Evolutionary conservation across 768 basidiomycete species (phyloP).

Genomic region (Rickenella mellea): DNA sequence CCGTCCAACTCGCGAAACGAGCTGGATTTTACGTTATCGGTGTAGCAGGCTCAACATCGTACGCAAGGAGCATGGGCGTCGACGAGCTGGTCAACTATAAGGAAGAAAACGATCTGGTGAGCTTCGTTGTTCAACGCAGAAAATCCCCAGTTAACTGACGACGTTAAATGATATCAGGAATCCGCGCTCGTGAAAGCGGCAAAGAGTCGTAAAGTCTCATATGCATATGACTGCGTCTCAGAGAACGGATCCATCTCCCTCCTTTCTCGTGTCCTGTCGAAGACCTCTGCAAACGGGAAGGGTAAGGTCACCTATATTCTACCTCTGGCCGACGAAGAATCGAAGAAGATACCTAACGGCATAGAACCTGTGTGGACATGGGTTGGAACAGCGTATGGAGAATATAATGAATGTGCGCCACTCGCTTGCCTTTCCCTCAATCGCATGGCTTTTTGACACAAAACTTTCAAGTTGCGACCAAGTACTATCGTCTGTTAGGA

Average conservation of each 20-base stretch:
- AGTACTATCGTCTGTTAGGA: background rate
- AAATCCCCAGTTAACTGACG: no score
- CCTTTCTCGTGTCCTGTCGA: background rate
- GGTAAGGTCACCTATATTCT: background rate
- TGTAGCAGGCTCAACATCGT: background rate
- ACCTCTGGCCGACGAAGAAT: background rate
- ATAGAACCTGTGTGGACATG: background rate
- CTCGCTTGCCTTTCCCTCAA: background rate
- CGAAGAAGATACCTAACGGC: background rate
- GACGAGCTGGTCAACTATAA: background rate
- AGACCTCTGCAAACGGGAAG: background rate
- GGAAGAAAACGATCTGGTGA: background rate
- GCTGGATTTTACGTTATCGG: slow-evolving; percentile 2
- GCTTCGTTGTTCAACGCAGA: no score
- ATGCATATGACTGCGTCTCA: background rate
- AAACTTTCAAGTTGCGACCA: background rate
- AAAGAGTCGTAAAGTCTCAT: background rate
- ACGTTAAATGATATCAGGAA: no score
- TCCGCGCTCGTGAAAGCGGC: background rate
- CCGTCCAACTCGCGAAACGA: slow-evolving; percentile 2
- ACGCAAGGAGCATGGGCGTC: background rate
- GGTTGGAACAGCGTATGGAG: background rate
- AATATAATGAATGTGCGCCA: background rate
- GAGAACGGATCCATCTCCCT: background rate
- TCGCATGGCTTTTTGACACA: background rate